These are phyloP conservation scores for Geotrichum cucujoidarum DNA, from an alignment of 1,139 yeast genomes.

Conservation along the genomic window DNA sequence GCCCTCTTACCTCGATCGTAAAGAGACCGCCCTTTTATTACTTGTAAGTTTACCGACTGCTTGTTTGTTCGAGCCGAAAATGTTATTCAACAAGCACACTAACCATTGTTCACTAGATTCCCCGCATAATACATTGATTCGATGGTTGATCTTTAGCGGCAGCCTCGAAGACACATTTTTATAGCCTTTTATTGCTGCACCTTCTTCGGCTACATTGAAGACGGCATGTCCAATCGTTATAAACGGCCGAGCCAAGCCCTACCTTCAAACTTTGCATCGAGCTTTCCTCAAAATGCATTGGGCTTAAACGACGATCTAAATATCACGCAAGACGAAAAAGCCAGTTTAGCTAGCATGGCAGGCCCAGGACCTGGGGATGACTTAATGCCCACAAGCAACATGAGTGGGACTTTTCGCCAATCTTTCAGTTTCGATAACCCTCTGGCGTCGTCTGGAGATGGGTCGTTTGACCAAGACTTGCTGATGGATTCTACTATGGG, in stretches of 20 bases:
- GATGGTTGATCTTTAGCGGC: conserved; percentile 2
- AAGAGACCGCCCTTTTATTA: too few species aligned
- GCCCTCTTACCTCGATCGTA: too few species aligned
- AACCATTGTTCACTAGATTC: conserved; percentile 1
- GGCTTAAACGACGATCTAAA: too few species aligned
- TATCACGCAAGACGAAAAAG: neutral
- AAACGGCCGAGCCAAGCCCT: conserved; percentile 1
- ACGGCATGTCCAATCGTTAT: neutral
- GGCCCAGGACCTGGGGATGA: neutral
- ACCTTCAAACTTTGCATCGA: conserved; percentile 6
- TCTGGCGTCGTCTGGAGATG: neutral
- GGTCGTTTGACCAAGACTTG: neutral
- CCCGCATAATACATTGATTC: conserved; percentile 5
- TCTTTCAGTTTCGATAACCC: neutral
- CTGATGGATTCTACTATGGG: neutral
- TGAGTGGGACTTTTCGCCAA: neutral
- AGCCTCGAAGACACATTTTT: too few species aligned
- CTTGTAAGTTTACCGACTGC: too few species aligned
- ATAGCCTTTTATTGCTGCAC: too few species aligned
- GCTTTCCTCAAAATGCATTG: too few species aligned
- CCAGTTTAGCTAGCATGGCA: neutral
- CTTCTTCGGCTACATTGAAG: conserved; percentile 2
- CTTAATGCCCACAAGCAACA: neutral
- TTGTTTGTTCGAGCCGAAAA: too few species aligned
- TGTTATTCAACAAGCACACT: too few species aligned